Evolutionary conservation across 768 basidiomycete genomes (phyloP), one percentile per base, ranked within the genome.

Genomic region (Lactarius hatsudake): DNA sequence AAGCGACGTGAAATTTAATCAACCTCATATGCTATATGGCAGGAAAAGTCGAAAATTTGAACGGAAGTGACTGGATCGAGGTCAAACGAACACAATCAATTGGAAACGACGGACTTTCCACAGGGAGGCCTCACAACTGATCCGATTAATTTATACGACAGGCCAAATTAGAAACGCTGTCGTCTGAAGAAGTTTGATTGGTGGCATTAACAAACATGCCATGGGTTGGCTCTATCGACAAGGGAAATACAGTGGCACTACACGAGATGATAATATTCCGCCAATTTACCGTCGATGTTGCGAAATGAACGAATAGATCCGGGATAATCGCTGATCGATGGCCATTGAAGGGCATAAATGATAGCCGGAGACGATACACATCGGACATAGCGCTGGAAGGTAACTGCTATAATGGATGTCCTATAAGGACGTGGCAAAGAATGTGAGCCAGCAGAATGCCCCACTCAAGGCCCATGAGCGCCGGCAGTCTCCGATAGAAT

Each of bases 401-500:
- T 51, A 36, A 26, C 42, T 59, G 6, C 64, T 59, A 38, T 38
- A 38, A 38, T 12, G 12, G 15, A 40, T 40, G 38, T 38, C 38
- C 15, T 40, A 15, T 40, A 40, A 40, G 5, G 38, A 40, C 38
- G 38, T 40, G 38, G 38, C 38, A 40, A 13, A 17, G 38, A 40
- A 40, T 17, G 38, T 38, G 38, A 26, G 42, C 40, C 12, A 51
- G 38, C 58, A 26, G 48, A 42, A 43, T 42, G 51, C 58, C 20
- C n/a, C 13, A n/a, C 23, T 9, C 2, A 17, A 20, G 20, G 20
- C n/a, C n/a, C n/a, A 32, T 53, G 43, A 56, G 17, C 36, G 17
- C 32, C 66, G 66, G 66, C 66, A 60, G 62, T 60, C 62, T 59
- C 66, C 66, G 66, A 18, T 9, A 48, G 5, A 32, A 43, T 36